Conservation (phyloP, 2,329 filamentous ascomycete species). For the Fusarium lateritium region DNA sequence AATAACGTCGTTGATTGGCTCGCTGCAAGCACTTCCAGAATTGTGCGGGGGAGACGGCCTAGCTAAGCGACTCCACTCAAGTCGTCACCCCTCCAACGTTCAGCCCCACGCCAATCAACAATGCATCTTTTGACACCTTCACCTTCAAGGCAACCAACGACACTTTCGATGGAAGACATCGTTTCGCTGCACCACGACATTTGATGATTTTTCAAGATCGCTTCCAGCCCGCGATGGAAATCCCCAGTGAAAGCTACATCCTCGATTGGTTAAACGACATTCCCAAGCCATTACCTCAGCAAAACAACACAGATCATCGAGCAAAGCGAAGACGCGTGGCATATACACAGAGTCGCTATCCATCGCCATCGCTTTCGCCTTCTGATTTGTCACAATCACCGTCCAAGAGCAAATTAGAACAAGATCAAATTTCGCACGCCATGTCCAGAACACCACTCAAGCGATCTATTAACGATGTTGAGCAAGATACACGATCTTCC, state of each 20-base stretch:
- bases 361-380: not conserved
- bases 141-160: not conserved
- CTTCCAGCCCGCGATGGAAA: not conserved
- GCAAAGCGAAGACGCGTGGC: not conserved
- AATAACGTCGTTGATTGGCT: too few relatives aligned
- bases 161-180: not conserved
- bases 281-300: not conserved
- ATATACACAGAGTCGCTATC: not conserved
- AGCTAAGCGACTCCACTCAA: too few relatives aligned
- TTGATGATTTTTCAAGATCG: not conserved
- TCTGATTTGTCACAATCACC: not conserved
- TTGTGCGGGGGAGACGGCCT: too few relatives aligned
- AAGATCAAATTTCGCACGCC: not conserved
- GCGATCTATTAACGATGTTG: not conserved
- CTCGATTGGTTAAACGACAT: not conserved
- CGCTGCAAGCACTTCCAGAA: too few relatives aligned
- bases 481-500: not conserved
- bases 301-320: not conserved
- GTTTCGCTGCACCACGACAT: not conserved
- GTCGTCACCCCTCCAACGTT: not conserved
- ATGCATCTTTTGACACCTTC: too few relatives aligned
- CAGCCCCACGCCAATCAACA: not conserved
- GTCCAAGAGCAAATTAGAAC: not conserved
- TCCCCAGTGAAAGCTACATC: not conserved
- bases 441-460: not conserved